A percentile compares a stretch with the other conserved stretches of the same genome.
Evolutionary conservation across 1,284 basidiomycete species (phyloP).

Genomic region (Moesziomyces antarcticus): DNA sequence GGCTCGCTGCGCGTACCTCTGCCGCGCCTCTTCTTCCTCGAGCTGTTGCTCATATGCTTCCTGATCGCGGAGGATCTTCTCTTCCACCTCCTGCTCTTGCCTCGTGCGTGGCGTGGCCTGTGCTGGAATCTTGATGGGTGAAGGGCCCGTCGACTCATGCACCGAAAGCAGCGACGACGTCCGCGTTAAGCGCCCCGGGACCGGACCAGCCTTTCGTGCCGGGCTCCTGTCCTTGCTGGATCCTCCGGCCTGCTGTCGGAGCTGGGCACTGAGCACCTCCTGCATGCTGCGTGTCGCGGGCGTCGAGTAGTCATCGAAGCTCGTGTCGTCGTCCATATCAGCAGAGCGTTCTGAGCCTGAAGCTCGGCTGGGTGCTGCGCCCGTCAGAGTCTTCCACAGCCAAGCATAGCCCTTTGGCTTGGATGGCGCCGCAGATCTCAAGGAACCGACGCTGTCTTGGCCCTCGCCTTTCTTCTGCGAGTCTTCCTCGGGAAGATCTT

Average conservation of each 20-base stretch:
- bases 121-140: conserved; percentile 57
- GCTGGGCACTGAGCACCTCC: conserved; percentile 45
- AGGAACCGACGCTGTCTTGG: conserved; percentile 26
- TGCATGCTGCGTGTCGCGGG: conserved; percentile 56
- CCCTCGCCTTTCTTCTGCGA: conserved; percentile 10
- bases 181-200: conserved; percentile 27
- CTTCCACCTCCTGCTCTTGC: conserved; percentile 47
- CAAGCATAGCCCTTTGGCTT: conserved; percentile 42
- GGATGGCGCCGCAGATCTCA: conserved; percentile 11
- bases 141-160: conserved; percentile 38
- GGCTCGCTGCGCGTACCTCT: conserved; percentile 55
- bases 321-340: conserved; percentile 8
- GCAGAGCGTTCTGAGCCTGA: conserved; percentile 2
- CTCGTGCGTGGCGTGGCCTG: conserved; percentile 31
- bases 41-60: conserved; percentile 57
- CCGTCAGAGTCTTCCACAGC: conserved; percentile 55
- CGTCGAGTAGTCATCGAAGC: conserved; percentile 22
- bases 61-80: conserved; percentile 50
- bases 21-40: conserved; percentile 57
- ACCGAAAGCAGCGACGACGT: conserved; percentile 44
- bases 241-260: conserved; percentile 39
- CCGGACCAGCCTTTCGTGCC: conserved; percentile 9
- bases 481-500: conserved; percentile 3
- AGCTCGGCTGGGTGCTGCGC: conserved; percentile 15
- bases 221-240: conserved; percentile 25